Evolutionary conservation across 73 alveolate species (phyloP), one percentile per base, ranked within the genome.

Genomic region (Tetrahymena elliotti): DNA sequence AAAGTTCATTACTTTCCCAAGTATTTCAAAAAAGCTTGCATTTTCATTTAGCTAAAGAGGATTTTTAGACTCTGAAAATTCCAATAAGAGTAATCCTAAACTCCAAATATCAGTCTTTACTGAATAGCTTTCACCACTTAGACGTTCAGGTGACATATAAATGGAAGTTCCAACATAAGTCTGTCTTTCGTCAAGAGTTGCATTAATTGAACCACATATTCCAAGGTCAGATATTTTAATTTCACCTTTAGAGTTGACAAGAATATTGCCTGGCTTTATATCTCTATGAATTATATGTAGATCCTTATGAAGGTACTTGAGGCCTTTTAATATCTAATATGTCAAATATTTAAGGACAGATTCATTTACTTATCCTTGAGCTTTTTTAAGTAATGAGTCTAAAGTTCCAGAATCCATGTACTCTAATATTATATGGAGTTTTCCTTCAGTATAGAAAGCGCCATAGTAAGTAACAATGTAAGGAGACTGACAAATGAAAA

Each of bases 191-290:
- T 97, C 94, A 35, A 96, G 95, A 7, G 98, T 96, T 84, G 96
- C 97, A 93, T 98, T 99, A 4, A 98, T 95, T 27, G 97, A 95
- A 11, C 98, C 96, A 5, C 99, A 96, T 3, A 99, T 99, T 68
- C 99, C 99, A 82, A 99, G 98, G 96, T 99, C 99, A 37, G 99
- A 98, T 13, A 99, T 97, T 95, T 99, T 99, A 4, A 98, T 99
- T 54, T 96, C 97, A 15, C 99, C 99, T 93, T 97, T 96, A 95
- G 97, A 83, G 94, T 98, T 99, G 15, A 98, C 97, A 68, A 99
- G 93, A 83, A 99, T 98, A 95, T 99, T 99, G 53, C 98, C 99
- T 33, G 99, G 99, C 94, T 99, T 99, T 52, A 99, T 98, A 97
- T 99, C 99, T 95, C 99, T 97, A 93, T 99, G 99, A 10, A 98